Percentiles rank a stretch among this genome's conserved stretches.
Evolutionary conservation across 805 yeast species (phyloP).

Genomic region (Schwanniomyces polymorphus): DNA sequence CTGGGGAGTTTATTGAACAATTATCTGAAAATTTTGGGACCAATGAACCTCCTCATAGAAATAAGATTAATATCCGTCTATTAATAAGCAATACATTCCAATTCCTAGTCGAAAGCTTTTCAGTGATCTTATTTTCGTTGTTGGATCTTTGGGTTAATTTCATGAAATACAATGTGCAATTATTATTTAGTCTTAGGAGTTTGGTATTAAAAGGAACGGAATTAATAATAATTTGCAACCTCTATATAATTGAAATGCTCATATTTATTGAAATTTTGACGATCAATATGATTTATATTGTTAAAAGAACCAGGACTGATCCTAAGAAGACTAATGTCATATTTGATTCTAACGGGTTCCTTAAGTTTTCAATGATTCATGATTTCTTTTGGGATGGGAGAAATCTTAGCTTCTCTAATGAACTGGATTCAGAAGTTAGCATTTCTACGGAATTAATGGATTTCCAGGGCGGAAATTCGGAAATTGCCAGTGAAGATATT

Average conservation of each 20-base stretch:
- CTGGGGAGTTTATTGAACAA: background rate
- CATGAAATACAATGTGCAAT: conserved; percentile 9
- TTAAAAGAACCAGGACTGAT: conserved; percentile 7
- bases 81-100: background rate
- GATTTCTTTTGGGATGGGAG: conserved; percentile 9
- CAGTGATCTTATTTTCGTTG: conserved; percentile 1
- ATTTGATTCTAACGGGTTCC: conserved; percentile 6
- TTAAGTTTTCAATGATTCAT: conserved; percentile 9
- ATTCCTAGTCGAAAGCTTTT: background rate
- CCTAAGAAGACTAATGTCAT: background rate
- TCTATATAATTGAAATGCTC: conserved; percentile 7
- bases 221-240: conserved; percentile 1
- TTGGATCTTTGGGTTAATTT: conserved; percentile 7
- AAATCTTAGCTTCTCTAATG: background rate
- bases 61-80: background rate
- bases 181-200: conserved; percentile 11
- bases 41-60: background rate
- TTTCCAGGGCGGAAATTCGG: background rate
- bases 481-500: background rate
- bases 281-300: conserved; percentile 3
- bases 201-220: conserved; percentile 2
- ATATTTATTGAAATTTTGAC: conserved; percentile 6
- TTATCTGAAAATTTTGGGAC: background rate
- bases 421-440: background rate
- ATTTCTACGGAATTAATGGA: background rate